Base-by-base conservation (phyloP, 306 rosid species). In the Ochetophila trinervis region DNA sequence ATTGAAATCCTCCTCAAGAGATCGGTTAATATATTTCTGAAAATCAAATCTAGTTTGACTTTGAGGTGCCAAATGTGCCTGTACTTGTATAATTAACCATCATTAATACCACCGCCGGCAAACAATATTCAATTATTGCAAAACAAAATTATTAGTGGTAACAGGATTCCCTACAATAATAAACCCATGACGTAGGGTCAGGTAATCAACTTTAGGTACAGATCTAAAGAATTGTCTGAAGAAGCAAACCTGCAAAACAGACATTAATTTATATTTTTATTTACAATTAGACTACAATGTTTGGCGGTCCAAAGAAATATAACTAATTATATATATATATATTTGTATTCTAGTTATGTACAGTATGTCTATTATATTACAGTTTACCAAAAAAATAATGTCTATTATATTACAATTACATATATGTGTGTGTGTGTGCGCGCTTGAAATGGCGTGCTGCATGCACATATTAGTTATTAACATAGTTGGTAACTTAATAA, bases 21-120 rank as follows among this genome's bases (percentile, higher is more conserved):
- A 78, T 40, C 96, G 74, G 21, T 85, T 83, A 6, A 91, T 89
- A 34, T 91, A 91, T 65, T 91, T 79, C 24, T 84, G 87, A 61
- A 91, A 91, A 73, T 89, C 77, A 37, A 91, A 91, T 12, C 69
- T 79, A 6, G 62, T 58, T 47, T 82, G 90, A 69, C 83, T 85
- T 56, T 83, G 88, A 65, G 96, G 96, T 10, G 87, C 85, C 86
- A 91, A 80, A 78, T 91, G 98, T 63, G 98, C 96, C 98, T 91
- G 77, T 8, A 49, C 8, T 17, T 6, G 3, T 11, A 17, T 15
- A 49, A 13, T 49, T 5, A 49, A 16, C 53, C 53, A 4, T 49
- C 2, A 17, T 15, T 49, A 18, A 16, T 16, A 49, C 18, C 0
- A 49, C 10, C 15, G 3, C 17, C n/a, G 7, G 32, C 18, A 3